Conservation (phyloP, 2,329 filamentous ascomycete genomes). For the Hymenoscyphus scutula region DNA sequence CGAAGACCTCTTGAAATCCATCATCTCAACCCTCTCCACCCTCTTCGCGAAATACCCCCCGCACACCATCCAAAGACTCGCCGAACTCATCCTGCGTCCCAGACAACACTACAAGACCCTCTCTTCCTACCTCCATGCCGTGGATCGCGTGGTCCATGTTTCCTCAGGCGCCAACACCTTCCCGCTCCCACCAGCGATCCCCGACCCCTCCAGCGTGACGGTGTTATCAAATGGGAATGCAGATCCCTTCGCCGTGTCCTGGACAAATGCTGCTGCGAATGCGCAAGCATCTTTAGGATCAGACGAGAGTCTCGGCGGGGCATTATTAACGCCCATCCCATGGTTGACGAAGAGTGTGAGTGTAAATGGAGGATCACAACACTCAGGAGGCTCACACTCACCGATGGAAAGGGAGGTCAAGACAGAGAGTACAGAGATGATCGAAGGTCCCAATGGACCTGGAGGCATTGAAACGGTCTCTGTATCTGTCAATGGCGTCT, state of each 20-base stretch:
- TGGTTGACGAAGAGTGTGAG: slow-evolving; percentile 66
- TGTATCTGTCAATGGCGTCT: slow-evolving; percentile 69
- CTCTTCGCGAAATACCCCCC: slow-evolving; percentile 76
- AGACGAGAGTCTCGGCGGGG: slow-evolving; percentile 86
- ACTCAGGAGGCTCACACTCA: slow-evolving; percentile 33
- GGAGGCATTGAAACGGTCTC: slow-evolving; percentile 80
- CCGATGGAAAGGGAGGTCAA: slow-evolving; percentile 59
- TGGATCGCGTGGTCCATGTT: slow-evolving; percentile 87
- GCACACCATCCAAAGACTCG: slow-evolving; percentile 87
- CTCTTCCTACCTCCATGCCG: slow-evolving; percentile 81
- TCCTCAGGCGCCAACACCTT: slow-evolving; percentile 79
- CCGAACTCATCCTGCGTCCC: slow-evolving; percentile 79
- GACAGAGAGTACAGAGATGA: slow-evolving; percentile 75
- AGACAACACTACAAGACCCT: slow-evolving; percentile 77
- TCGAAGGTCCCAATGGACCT: slow-evolving; percentile 76
- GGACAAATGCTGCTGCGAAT: slow-evolving; percentile 45
- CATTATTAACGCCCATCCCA: slow-evolving; percentile 87
- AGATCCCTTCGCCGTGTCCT: slow-evolving; percentile 43
- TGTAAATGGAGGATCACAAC: slow-evolving; percentile 29
- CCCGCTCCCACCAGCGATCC: slow-evolving; percentile 70
- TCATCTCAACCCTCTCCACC: slow-evolving; percentile 57
- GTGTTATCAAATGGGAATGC: slow-evolving; percentile 57
- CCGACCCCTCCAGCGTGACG: slow-evolving; percentile 54
- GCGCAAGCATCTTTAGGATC: slow-evolving; percentile 60
- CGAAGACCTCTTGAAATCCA: slow-evolving; percentile 58